Evolutionary conservation across 2,329 filamentous ascomycete species (phyloP).

Genomic region (Whalleya microplaca): DNA sequence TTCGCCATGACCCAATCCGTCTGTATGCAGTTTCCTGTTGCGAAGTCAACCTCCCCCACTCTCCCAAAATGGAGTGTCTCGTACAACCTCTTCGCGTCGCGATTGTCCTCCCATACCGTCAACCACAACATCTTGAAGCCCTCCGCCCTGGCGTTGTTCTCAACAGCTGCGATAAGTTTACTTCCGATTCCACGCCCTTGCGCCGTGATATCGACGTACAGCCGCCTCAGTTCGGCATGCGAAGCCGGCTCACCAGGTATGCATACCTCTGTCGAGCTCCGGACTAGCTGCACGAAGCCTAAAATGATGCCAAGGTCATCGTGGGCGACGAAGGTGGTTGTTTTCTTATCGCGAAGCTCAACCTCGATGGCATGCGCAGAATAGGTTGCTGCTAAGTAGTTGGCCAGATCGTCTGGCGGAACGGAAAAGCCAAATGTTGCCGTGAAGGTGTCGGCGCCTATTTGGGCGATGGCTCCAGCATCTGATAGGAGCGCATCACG

Average conservation of each 20-base stretch:
- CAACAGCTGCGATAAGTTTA: constrained; percentile 31
- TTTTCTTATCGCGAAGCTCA: constrained; percentile 24
- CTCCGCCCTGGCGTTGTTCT: constrained; percentile 30
- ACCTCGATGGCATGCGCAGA: constrained; percentile 22
- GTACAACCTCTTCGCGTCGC: constrained; percentile 30
- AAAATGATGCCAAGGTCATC: constrained; percentile 22
- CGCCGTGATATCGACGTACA: constrained; percentile 34
- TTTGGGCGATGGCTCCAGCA: constrained; percentile 29
- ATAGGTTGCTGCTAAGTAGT: constrained; percentile 29
- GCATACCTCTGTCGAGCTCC: constrained; percentile 23
- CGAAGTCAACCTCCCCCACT: constrained; percentile 30
- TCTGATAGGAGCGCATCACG: constrained; percentile 27
- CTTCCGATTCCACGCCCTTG: constrained; percentile 36
- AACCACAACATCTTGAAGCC: constrained; percentile 35
- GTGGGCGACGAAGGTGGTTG: constrained; percentile 30
- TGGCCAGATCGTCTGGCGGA: constrained; percentile 28
- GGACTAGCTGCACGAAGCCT: constrained; percentile 35
- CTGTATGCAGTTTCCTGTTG: constrained; percentile 27
- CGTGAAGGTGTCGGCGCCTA: constrained; percentile 34
- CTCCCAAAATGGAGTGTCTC: constrained; percentile 27
- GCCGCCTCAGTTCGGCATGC: constrained; percentile 33
- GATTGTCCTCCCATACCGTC: constrained; percentile 35
- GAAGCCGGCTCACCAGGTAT: constrained; percentile 21
- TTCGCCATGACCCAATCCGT: constrained; percentile 32
- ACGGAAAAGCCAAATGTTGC: constrained; percentile 33